Evolutionary conservation across 495 filamentous ascomycete genomes (phyloP).

Genomic region (Neurospora sp.): DNA sequence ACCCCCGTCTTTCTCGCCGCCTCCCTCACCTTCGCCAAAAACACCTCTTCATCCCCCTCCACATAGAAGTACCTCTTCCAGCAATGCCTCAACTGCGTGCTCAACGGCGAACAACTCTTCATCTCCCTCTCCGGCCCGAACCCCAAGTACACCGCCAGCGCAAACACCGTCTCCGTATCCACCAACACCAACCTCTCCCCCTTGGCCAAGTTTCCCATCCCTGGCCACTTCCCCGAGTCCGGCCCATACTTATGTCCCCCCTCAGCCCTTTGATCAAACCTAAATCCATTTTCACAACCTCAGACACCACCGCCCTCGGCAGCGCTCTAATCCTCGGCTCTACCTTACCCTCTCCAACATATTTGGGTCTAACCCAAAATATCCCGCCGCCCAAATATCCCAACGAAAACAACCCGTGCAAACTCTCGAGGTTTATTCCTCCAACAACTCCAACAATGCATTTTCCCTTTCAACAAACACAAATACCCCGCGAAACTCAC

Average conservation of each 20-base stretch:
- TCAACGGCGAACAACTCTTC: not conserved
- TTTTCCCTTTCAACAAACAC: not conserved
- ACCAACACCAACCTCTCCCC: not conserved
- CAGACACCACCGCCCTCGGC: not conserved
- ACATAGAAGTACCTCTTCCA: not conserved
- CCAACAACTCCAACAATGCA: not conserved
- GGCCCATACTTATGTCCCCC: not conserved
- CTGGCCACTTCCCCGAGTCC: not conserved
- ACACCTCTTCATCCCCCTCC: not conserved
- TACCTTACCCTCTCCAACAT: too few relatives aligned
- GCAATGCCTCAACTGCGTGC: not conserved
- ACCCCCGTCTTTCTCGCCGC: not conserved
- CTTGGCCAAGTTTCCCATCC: not conserved
- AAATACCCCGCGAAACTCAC: not conserved
- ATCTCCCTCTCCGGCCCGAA: not conserved
- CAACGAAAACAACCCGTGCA: too few relatives aligned
- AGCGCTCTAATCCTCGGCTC: not conserved
- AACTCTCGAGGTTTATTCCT: not conserved
- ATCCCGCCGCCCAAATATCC: too few relatives aligned
- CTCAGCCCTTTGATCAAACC: not conserved
- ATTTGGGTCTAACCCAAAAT: too few relatives aligned
- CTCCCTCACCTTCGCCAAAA: not conserved
- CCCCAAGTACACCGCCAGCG: not conserved
- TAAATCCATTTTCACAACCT: not conserved
- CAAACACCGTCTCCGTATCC: not conserved